Evolutionary conservation across 2,329 filamentous ascomycete species (phyloP).

Genomic region (Leptosphaerulina australis): DNA sequence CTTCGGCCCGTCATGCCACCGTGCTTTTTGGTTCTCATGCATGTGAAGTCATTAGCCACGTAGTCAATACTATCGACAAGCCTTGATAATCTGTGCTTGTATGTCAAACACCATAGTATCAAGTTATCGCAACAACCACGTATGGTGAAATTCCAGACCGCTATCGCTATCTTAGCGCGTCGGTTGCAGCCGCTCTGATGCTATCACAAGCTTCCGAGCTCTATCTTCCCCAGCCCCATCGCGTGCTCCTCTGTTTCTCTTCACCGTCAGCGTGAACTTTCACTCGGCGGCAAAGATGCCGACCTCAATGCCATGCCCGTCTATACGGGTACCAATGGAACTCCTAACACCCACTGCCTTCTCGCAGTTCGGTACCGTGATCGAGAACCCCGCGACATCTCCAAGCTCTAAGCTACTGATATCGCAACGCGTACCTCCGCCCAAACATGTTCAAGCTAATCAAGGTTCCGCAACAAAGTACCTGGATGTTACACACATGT

Average conservation of each 20-base stretch:
- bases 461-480: conserved; percentile 91
- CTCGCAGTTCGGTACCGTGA: conserved; percentile 79
- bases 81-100: no score
- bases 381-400: conserved; percentile 70
- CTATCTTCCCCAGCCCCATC: conserved; percentile 17
- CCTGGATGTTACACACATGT: conserved; percentile 74
- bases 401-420: conserved; percentile 52
- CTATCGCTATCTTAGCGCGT: conserved; percentile 29
- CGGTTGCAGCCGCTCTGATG: conserved; percentile 18
- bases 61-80: neutral
- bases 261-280: neutral
- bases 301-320: conserved; percentile 48
- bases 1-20: conserved; percentile 16
- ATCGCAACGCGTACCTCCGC: conserved; percentile 55
- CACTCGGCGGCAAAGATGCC: conserved; percentile 39
- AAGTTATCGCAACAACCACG: neutral
- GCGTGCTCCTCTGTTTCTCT: conserved; percentile 1
- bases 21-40: neutral
- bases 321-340: conserved; percentile 60
- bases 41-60: neutral
- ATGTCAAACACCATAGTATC: no score
- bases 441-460: conserved; percentile 68
- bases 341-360: conserved; percentile 74
- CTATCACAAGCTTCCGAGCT: conserved; percentile 12
- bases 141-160: conserved; percentile 4